Percentiles rank a stretch among this genome's conserved stretches.
These are phyloP conservation scores for Bertia moriformis DNA, from an alignment of 2,329 filamentous ascomycete genomes.

Conservation along the genomic window DNA sequence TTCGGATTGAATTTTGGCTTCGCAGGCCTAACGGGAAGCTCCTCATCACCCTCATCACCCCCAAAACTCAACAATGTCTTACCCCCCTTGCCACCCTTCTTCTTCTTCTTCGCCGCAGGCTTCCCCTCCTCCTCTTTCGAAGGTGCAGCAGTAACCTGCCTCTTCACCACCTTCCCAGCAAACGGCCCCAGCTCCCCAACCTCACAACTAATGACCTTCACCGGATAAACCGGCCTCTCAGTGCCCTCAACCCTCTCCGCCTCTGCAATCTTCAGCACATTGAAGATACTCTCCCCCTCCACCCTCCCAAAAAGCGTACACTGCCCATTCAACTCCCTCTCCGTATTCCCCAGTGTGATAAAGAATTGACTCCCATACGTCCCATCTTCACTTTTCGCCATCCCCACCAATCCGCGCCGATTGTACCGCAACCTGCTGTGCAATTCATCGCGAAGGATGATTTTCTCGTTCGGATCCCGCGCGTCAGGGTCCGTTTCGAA, in stretches of 20 bases:
- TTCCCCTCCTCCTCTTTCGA: slow-evolving; percentile 5
- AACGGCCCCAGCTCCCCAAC: slow-evolving; percentile 26
- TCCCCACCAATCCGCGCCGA: slow-evolving; percentile 49
- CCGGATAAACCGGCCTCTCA: slow-evolving; percentile 49
- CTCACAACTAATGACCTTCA: slow-evolving; percentile 33
- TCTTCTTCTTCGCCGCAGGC: slow-evolving; percentile 16
- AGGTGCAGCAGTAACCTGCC: slow-evolving; percentile 17
- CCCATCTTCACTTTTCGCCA: slow-evolving; percentile 42
- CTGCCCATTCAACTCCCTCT: slow-evolving; percentile 45
- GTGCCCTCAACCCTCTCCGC: slow-evolving; percentile 32
- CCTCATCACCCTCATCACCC: slow-evolving; percentile 22
- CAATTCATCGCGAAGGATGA: slow-evolving; percentile 36
- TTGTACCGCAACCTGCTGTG: slow-evolving; percentile 54
- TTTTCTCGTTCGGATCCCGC: not conserved
- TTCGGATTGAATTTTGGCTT: slow-evolving; percentile 31
- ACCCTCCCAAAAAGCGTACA: slow-evolving; percentile 56
- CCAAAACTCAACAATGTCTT: slow-evolving; percentile 29
- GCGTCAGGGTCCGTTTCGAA: slow-evolving; percentile 8
- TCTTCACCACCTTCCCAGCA: slow-evolving; percentile 24
- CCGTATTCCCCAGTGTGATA: slow-evolving; percentile 41
- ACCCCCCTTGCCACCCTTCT: slow-evolving; percentile 21
- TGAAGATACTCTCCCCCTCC: slow-evolving; percentile 57
- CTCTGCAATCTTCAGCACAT: slow-evolving; percentile 54
- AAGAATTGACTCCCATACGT: slow-evolving; percentile 56
- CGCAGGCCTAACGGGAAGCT: slow-evolving; percentile 16